Percentiles rank a stretch among this genome's conserved stretches.
phyloP scores from a whole-genome alignment of 2,329 filamentous ascomycete genomes.

The Lomentospora prolificans region DNA sequence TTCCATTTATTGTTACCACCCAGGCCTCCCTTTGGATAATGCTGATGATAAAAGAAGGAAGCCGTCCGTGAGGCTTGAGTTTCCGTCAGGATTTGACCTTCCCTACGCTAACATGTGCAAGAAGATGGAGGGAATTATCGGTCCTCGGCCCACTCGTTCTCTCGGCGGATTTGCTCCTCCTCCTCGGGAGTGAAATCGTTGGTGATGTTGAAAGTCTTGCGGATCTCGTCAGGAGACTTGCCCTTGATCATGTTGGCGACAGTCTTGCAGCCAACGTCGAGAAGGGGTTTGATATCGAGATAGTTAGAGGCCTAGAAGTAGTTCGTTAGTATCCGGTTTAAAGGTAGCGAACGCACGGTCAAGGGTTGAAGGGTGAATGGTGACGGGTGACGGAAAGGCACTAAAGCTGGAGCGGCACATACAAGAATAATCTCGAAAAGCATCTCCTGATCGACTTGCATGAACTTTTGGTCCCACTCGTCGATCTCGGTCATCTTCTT shows the following conservation, averaged over 20 bases:
- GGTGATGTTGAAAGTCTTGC: conserved; percentile 99
- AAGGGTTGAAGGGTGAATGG: background rate
- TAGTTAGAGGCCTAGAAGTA: conserved; percentile 81
- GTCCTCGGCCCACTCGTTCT: conserved; percentile 89
- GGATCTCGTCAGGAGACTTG: conserved; percentile 97
- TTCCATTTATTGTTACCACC: background rate
- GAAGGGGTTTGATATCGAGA: conserved; percentile 94
- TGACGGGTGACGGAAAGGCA: background rate
- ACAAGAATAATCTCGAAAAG: conserved; percentile 98
- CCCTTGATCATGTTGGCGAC: conserved; percentile 99
- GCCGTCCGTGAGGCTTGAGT: background rate
- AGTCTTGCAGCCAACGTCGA: conserved; percentile 98
- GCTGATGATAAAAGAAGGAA: background rate
- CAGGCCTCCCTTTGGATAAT: background rate
- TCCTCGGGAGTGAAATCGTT: conserved; percentile 99
- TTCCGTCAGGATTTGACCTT: background rate
- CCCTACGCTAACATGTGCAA: background rate
- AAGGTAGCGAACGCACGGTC: background rate
- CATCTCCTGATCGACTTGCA: conserved; percentile 99
- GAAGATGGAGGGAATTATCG: conserved; percentile 32
- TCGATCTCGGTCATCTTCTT: conserved; percentile 99
- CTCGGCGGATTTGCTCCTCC: conserved; percentile 90
- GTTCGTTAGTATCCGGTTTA: background rate
- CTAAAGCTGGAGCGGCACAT: conserved; percentile 26
- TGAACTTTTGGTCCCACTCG: conserved; percentile 99